Percentiles rank a stretch among this genome's conserved stretches.
Conservation (phyloP, 352 stramenopile species). For the Phytopythium helicoides region DNA sequence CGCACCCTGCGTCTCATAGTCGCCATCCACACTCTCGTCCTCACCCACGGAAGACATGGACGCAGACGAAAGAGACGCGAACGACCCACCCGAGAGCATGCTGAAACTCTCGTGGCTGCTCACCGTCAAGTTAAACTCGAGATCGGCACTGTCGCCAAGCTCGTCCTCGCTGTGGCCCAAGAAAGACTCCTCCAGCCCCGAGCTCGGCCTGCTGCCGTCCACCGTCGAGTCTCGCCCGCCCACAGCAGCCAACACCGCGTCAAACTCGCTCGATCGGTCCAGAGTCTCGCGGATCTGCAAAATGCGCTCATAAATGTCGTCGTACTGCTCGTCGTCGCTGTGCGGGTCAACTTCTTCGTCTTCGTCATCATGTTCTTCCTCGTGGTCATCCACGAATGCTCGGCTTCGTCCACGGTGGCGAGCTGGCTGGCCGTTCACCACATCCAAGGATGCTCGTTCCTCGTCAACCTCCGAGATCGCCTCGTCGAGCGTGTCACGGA, state of each 20-base stretch:
- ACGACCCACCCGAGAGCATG: constrained; percentile 12
- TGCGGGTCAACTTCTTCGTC: constrained; percentile 21
- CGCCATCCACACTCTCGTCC: constrained; percentile 8
- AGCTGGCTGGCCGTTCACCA: not conserved
- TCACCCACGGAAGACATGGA: constrained; percentile 16
- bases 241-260: constrained; percentile 38
- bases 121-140: constrained; percentile 1
- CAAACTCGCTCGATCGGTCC: constrained; percentile 47
- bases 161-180: not conserved
- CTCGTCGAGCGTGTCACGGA: constrained; percentile 65
- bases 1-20: constrained; percentile 30
- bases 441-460: constrained; percentile 1
- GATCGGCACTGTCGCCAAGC: too few species aligned
- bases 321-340: constrained; percentile 22
- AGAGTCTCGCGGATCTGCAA: constrained; percentile 48
- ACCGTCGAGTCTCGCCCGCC: constrained; percentile 4
- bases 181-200: not conserved
- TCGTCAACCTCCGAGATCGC: constrained; percentile 62
- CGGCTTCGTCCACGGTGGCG: constrained; percentile 4
- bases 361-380: constrained; percentile 8
- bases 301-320: constrained; percentile 51
- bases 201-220: not conserved
- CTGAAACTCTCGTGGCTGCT: constrained; percentile 7
- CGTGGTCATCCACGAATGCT: not conserved
- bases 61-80: constrained; percentile 20